These are phyloP conservation scores for Nemania sp. DNA, from an alignment of 2,329 filamentous ascomycete species.

Conservation along the genomic window DNA sequence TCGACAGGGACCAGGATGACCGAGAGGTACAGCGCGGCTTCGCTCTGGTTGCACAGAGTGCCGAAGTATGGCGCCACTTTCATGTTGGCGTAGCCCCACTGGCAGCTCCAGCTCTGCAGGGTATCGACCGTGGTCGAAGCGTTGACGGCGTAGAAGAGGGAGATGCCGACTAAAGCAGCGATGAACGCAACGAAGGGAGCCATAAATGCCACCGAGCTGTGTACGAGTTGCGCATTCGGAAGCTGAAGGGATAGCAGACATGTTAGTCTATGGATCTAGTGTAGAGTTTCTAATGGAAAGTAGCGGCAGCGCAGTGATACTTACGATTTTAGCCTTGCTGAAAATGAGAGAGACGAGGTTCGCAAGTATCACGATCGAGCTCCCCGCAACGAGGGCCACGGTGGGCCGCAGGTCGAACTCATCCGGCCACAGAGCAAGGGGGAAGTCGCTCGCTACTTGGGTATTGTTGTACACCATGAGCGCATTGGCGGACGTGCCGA, in stretches of 20 bases:
- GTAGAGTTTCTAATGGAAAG: neutral
- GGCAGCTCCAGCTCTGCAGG: constrained; percentile 65
- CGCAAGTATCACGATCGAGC: constrained; percentile 52
- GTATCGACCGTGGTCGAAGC: constrained; percentile 56
- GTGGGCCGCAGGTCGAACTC: constrained; percentile 61
- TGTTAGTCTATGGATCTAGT: constrained; percentile 16
- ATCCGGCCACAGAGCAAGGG: constrained; percentile 61
- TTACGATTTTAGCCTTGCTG: constrained; percentile 54
- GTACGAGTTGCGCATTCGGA: constrained; percentile 40
- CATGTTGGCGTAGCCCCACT: constrained; percentile 61
- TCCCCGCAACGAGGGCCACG: constrained; percentile 56
- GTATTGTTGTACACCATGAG: constrained; percentile 60
- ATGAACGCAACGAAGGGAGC: constrained; percentile 49
- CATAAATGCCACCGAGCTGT: constrained; percentile 44
- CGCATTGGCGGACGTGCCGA: constrained; percentile 59
- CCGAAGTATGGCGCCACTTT: constrained; percentile 56
- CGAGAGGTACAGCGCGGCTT: constrained; percentile 56
- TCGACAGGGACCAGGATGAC: constrained; percentile 62
- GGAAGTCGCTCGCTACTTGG: constrained; percentile 49
- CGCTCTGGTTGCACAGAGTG: constrained; percentile 59
- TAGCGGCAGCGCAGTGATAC: constrained; percentile 33
- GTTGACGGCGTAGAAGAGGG: constrained; percentile 62
- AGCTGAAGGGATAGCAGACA: constrained; percentile 39
- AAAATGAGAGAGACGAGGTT: constrained; percentile 53
- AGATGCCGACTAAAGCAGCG: constrained; percentile 55